Conservation (phyloP, 305 asterid species). For the Andrographis paniculata region DNA sequence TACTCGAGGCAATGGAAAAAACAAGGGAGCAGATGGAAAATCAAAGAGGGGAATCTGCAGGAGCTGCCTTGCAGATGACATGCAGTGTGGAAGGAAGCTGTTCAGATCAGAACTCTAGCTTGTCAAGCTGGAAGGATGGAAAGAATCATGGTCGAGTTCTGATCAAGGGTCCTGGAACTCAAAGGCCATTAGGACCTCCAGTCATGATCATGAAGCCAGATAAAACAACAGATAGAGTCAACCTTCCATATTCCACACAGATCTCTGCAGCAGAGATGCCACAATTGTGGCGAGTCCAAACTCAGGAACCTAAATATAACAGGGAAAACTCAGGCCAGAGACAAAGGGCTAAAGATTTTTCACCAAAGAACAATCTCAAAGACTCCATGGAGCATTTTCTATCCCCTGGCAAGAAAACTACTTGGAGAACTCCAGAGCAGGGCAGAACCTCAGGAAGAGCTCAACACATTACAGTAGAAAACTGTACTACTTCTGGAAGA, state of each 20-base stretch:
- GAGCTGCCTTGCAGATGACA: constrained; percentile 26
- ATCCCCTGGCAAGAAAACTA: constrained; percentile 26
- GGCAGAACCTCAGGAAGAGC: constrained; percentile 12
- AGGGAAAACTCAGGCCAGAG: constrained; percentile 24
- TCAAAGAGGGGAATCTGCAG: constrained; percentile 34
- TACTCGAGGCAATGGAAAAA: constrained; percentile 81
- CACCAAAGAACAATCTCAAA: constrained; percentile 28
- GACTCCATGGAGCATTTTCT: constrained; percentile 19
- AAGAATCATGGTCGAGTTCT: constrained; percentile 20
- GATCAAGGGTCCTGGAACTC: constrained; percentile 23
- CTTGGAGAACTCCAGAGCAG: constrained; percentile 21
- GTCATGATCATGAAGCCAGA: constrained; percentile 26
- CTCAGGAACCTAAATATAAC: constrained; percentile 17
- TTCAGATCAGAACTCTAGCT: constrained; percentile 17
- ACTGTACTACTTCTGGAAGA: constrained; percentile 28
- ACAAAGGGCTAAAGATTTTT: constrained; percentile 24
- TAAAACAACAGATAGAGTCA: constrained; percentile 20
- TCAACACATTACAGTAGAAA: constrained; percentile 31
- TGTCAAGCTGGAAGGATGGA: constrained; percentile 16
- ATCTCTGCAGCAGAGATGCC: constrained; percentile 16
- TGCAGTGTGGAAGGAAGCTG: constrained; percentile 21
- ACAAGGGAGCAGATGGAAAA: constrained; percentile 49
- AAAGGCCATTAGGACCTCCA: constrained; percentile 35
- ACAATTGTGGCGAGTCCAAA: constrained; percentile 22
- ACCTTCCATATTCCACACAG: constrained; percentile 23